A percentile compares a stretch with the other conserved stretches of the same genome.
Evolutionary conservation across 2,329 filamentous ascomycete genomes (phyloP).

Genomic region (Ceratocystis destructans): DNA sequence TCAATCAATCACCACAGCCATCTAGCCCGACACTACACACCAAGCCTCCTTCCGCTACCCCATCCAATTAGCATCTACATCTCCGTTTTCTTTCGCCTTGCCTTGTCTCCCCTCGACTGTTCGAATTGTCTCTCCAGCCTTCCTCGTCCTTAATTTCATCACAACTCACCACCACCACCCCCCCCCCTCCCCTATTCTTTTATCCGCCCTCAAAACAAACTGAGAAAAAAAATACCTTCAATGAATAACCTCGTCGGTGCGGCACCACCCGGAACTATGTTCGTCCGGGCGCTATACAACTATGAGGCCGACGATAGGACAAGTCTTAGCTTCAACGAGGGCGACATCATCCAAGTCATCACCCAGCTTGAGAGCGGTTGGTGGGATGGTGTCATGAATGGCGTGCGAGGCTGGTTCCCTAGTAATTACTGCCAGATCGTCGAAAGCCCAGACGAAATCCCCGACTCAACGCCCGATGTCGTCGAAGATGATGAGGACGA

Average conservation of each 20-base stretch:
- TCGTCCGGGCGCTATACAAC: slow-evolving; percentile 91
- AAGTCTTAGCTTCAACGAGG: slow-evolving; percentile 89
- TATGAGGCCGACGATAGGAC: slow-evolving; percentile 96
- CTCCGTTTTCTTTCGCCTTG: too few species aligned
- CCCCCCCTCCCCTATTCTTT: not conserved
- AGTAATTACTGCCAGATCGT: slow-evolving; percentile 96
- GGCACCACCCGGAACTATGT: slow-evolving; percentile 57
- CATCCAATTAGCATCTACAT: too few species aligned
- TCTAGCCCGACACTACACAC: too few species aligned
- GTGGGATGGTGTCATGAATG: slow-evolving; percentile 98
- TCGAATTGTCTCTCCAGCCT: not conserved
- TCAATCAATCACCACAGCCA: too few species aligned
- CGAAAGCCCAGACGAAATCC: slow-evolving; percentile 57
- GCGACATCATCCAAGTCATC: slow-evolving; percentile 95
- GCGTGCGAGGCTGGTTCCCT: slow-evolving; percentile 94
- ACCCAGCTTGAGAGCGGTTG: slow-evolving; percentile 96
- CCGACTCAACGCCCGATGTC: slow-evolving; percentile 44
- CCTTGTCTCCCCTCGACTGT: not conserved
- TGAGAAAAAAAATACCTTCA: not conserved
- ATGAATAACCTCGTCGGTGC: slow-evolving; percentile 51
- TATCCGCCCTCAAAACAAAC: not conserved
- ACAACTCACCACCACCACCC: not conserved
- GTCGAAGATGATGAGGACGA: slow-evolving; percentile 48
- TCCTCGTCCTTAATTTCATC: not conserved
- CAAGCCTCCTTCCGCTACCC: too few species aligned